Evolutionary conservation across 2,329 filamentous ascomycete species (phyloP).

Genomic region (Teratosphaeriaceae sp.): DNA sequence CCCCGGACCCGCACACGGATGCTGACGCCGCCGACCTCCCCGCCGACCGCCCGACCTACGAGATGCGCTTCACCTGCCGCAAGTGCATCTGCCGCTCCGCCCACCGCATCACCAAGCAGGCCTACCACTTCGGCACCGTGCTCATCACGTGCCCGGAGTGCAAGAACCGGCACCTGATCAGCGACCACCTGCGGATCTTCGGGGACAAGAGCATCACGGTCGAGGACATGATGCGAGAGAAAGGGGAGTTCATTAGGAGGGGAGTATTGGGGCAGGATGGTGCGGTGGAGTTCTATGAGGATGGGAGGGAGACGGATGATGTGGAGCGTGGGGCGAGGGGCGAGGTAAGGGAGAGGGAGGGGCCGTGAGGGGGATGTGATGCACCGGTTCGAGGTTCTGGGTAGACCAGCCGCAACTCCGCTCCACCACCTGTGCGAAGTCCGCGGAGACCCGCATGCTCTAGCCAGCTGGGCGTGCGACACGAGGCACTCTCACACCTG

Average conservation of each 20-base stretch:
- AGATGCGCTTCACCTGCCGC: slow-evolving; percentile 87
- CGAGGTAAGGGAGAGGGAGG: too few species aligned
- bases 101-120: slow-evolving; percentile 86
- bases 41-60: slow-evolving; percentile 61
- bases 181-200: slow-evolving; percentile 81
- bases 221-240: slow-evolving; percentile 70
- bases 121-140: slow-evolving; percentile 85
- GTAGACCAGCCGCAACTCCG: too few species aligned
- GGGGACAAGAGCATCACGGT: slow-evolving; percentile 63
- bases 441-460: too few species aligned
- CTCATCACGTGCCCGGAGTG: slow-evolving; percentile 84
- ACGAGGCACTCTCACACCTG: too few species aligned
- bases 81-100: slow-evolving; percentile 68
- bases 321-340: too few species aligned
- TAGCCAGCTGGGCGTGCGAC: too few species aligned
- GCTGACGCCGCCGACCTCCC: slow-evolving; percentile 25
- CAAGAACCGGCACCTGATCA: slow-evolving; percentile 82
- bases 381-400: too few species aligned
- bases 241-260: slow-evolving; percentile 66
- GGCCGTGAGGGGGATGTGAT: too few species aligned
- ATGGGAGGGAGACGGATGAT: slow-evolving; percentile 35
- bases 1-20: slow-evolving; percentile 24
- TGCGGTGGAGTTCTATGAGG: slow-evolving; percentile 90
- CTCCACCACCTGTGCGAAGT: too few species aligned
- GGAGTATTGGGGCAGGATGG: slow-evolving; percentile 67